A percentile compares a stretch with the other conserved stretches of the same genome.
Evolutionary conservation across 768 basidiomycete species (phyloP).

Genomic region (Lactifluus piperatus): DNA sequence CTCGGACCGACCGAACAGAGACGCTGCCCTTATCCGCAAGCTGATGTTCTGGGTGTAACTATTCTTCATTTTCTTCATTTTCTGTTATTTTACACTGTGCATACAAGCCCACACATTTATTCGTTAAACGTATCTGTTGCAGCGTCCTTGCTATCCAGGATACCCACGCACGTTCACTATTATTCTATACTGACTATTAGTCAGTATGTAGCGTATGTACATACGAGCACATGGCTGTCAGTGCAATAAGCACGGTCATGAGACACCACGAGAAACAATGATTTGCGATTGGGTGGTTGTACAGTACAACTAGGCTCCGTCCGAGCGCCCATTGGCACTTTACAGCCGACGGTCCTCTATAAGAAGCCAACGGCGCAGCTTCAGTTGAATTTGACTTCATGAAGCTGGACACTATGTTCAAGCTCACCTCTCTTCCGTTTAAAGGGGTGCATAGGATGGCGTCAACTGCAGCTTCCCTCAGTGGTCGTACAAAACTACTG

Average conservation of each 20-base stretch:
- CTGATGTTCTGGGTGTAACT: slow-evolving; percentile 24
- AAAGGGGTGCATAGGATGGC: slow-evolving; percentile 4
- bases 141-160: slow-evolving; percentile 6
- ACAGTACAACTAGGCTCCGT: background rate
- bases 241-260: background rate
- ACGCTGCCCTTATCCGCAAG: slow-evolving; percentile 26
- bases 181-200: background rate
- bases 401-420: background rate
- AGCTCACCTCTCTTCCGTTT: background rate
- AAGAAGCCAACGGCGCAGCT: background rate
- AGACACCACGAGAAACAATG: background rate
- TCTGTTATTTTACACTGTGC: slow-evolving; percentile 1
- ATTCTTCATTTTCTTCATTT: background rate
- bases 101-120: slow-evolving; percentile 9
- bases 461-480: slow-evolving; percentile 31
- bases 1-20: slow-evolving; percentile 20
- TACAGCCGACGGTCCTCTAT: no score
- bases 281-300: background rate
- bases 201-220: slow-evolving; percentile 5
- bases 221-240: background rate
- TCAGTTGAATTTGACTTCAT: background rate
- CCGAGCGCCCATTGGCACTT: background rate
- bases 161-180: slow-evolving; percentile 8
- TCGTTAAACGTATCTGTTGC: background rate
- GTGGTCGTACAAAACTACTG: slow-evolving; percentile 38